Evolutionary conservation across 164 flowering plant genomes (phyloP).

Genomic region (Vitis riparia): DNA sequence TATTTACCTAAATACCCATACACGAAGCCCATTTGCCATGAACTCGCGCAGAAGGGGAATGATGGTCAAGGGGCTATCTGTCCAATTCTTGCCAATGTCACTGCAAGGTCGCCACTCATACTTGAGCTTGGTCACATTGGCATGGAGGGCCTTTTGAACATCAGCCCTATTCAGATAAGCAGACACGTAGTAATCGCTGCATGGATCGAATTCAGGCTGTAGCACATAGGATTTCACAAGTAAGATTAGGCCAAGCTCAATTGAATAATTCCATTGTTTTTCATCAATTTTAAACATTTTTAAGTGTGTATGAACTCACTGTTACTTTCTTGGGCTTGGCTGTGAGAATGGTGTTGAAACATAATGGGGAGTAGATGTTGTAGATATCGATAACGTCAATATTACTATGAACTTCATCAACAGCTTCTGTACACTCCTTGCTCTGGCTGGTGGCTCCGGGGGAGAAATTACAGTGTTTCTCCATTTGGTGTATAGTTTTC

Average conservation of each 20-base stretch:
- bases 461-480: slow-evolving; percentile 46
- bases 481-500: slow-evolving; percentile 15
- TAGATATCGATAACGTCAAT: slow-evolving; percentile 39
- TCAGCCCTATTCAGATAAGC: slow-evolving; percentile 44
- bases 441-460: slow-evolving; percentile 14
- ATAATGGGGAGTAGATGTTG: slow-evolving; percentile 67
- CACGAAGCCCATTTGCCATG: slow-evolving; percentile 39
- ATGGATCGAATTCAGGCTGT: slow-evolving; percentile 46
- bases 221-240: slow-evolving; percentile 1
- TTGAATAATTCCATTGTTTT: too few relatives aligned
- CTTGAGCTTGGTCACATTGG: slow-evolving; percentile 38
- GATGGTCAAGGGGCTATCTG: slow-evolving; percentile 29
- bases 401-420: neutral
- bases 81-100: slow-evolving; percentile 26
- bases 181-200: slow-evolving; percentile 31
- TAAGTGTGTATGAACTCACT: slow-evolving; percentile 19
- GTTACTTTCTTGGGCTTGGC: slow-evolving; percentile 33
- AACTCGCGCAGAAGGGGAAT: slow-evolving; percentile 43
- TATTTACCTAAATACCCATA: slow-evolving; percentile 55
- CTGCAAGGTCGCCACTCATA: slow-evolving; percentile 51
- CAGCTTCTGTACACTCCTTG: slow-evolving; percentile 18
- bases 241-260: neutral
- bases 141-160: slow-evolving; percentile 65
- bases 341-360: slow-evolving; percentile 37
- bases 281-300: too few relatives aligned